These are phyloP conservation scores for Heliamphora exappendiculata DNA, from an alignment of 148 eudicot species.

Conservation along the genomic window DNA sequence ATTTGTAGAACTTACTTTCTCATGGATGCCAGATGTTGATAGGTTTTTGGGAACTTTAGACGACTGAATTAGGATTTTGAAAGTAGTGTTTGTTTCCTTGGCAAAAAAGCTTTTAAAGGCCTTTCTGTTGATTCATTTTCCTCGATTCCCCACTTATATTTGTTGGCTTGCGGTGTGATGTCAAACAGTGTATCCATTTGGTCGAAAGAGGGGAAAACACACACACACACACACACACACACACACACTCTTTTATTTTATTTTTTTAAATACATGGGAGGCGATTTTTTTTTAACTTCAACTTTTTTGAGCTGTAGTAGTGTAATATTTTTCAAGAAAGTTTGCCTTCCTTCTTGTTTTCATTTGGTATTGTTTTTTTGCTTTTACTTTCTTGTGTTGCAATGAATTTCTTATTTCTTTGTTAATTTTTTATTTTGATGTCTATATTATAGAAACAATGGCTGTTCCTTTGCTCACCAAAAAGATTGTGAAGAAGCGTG, in stretches of 20 bases:
- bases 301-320: not conserved
- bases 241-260: too few relatives aligned
- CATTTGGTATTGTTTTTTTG: not conserved
- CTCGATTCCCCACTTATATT: not conserved
- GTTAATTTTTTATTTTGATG: not conserved
- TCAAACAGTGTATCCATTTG: not conserved
- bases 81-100: not conserved
- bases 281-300: not conserved
- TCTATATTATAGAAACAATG: conserved; percentile 20
- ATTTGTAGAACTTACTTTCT: not conserved
- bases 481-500: conserved; percentile 58
- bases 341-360: not conserved
- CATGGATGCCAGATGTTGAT: not conserved
- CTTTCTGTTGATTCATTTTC: not conserved
- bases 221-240: too few relatives aligned
- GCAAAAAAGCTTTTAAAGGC: not conserved
- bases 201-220: too few relatives aligned
- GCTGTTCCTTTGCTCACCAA: conserved; percentile 45
- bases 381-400: not conserved
- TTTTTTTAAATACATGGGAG: not conserved
- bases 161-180: not conserved
- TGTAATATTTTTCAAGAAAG: not conserved
- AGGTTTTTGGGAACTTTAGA: too few relatives aligned
- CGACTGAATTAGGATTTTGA: not conserved
- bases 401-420: not conserved